Evolutionary conservation across 2,329 filamentous ascomycete genomes (phyloP), one percentile per base, ranked within the genome.

Genomic region (Xylariaceae sp.): DNA sequence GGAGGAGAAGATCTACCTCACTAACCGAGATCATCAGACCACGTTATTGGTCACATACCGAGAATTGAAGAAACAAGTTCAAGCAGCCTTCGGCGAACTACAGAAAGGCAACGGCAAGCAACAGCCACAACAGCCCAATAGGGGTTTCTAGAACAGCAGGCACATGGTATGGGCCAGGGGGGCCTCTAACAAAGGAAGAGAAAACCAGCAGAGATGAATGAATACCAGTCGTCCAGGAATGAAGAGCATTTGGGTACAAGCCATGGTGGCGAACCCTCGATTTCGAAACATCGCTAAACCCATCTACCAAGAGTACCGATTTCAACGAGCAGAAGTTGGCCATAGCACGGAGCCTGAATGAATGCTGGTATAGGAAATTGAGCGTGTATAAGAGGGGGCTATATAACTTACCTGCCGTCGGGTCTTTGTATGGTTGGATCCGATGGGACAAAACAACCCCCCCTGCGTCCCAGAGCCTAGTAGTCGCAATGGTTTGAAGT

Each of bases 21-120:
- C 92, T 23, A 96, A 89, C 73, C 84, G 93, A 58, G 93, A 99
- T 73, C 90, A 96, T 70, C 89, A 96, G 74, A 94, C 87, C 57
- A 87, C 89, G 64, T 89, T 97, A 69, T 82, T 97, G 57, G 87
- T 97, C 61, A 93, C 85, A 65, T 99, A 95, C 73, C 90, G 90
- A 73, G 94, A 97, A 73, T 75, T 99, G 62, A 95, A 84, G 74
- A 84, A 85, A 72, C 82, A 85, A 71, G 74, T 86, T 52, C 75
- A 77, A 47, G 77, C 76, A 56, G 78, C 84, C 2, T 88, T 86
- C 66, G 77, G 78, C 39, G 84, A 87, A 56, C 76, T 88, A 56
- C 74, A 79, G 55, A 84, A 83, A 71, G 74, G 60, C n/a, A 62
- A 60, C 53, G 65, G 58, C 55, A 70, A 64, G 54, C 62, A 51